A percentile compares a stretch with the other conserved stretches of the same genome.
These are phyloP conservation scores for Hyaloperonospora brassicae DNA, from an alignment of 352 stramenopile species.

Conservation along the genomic window DNA sequence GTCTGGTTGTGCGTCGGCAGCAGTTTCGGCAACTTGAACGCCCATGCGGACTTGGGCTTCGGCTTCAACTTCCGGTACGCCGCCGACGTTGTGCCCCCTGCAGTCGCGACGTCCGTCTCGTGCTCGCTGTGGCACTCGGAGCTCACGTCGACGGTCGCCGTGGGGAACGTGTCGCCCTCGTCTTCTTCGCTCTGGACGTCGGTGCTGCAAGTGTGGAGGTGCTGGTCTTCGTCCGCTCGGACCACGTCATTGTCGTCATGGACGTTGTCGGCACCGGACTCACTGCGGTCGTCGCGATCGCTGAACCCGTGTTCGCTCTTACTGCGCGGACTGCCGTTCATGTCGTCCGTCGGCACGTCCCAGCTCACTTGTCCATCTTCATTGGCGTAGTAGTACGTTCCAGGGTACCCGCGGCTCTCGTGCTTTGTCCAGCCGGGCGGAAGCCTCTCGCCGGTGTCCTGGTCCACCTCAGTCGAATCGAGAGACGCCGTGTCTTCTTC, in stretches of 20 bases:
- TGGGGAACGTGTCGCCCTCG: conserved; percentile 13
- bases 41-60: conserved; percentile 35
- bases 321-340: conserved; percentile 1
- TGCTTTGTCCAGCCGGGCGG: conserved; percentile 52
- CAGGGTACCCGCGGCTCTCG: conserved; percentile 54
- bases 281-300: conserved; percentile 20
- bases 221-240: no score
- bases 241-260: conserved; percentile 12
- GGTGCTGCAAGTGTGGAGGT: conserved; percentile 2
- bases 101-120: conserved; percentile 25
- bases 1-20: conserved; percentile 18
- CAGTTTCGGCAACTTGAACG: conserved; percentile 38
- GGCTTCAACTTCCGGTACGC: conserved; percentile 30
- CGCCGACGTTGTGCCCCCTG: conserved; percentile 23
- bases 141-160: conserved; percentile 21
- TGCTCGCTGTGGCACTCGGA: conserved; percentile 26
- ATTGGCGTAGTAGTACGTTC: conserved; percentile 64
- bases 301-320: conserved; percentile 5
- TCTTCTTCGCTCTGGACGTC: conserved; percentile 12
- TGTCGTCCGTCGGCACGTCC: conserved; percentile 44
- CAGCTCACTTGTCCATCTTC: conserved; percentile 54
- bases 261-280: conserved; percentile 16
- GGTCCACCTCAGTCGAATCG: conserved; percentile 27
- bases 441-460: conserved; percentile 26
- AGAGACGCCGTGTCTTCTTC: conserved; percentile 46